phyloP scores from a whole-genome alignment of 2,329 filamentous ascomycete species.

The Pseudogymnoascus sp. region DNA sequence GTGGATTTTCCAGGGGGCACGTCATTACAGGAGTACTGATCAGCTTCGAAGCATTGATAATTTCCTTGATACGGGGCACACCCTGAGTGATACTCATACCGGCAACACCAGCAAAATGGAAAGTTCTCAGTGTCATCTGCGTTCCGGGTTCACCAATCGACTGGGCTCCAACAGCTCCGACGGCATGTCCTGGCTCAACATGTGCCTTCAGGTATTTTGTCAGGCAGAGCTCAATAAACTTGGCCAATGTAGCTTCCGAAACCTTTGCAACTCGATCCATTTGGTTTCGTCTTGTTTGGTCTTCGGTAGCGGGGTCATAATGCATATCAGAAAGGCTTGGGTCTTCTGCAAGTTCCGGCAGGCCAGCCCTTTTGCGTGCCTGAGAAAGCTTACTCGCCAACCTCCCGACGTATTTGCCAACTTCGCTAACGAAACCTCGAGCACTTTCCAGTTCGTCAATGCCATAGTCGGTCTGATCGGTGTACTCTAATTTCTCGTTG shows the following conservation, averaged over 20 bases:
- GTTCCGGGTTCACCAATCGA: slow-evolving; percentile 97
- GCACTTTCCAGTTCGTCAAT: slow-evolving; percentile 77
- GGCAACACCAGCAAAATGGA: slow-evolving; percentile 99
- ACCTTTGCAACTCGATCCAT: slow-evolving; percentile 74
- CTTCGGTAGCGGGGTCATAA: slow-evolving; percentile 27
- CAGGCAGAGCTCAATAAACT: slow-evolving; percentile 75
- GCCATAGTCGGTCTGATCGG: slow-evolving; percentile 58
- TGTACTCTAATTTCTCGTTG: slow-evolving; percentile 56
- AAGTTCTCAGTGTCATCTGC: slow-evolving; percentile 98
- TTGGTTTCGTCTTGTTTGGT: slow-evolving; percentile 26
- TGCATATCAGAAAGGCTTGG: slow-evolving; percentile 24
- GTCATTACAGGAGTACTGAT: slow-evolving; percentile 94
- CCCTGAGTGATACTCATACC: slow-evolving; percentile 99
- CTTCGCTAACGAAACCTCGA: slow-evolving; percentile 70
- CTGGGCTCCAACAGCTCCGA: slow-evolving; percentile 92
- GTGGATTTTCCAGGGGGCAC: slow-evolving; percentile 72
- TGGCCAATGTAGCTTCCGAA: slow-evolving; percentile 61
- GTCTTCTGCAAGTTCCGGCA: slow-evolving; percentile 37
- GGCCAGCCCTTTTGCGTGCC: slow-evolving; percentile 43
- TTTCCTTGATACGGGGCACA: slow-evolving; percentile 99
- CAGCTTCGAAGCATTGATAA: slow-evolving; percentile 92
- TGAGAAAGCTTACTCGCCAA: slow-evolving; percentile 53
- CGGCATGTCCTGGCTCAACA: slow-evolving; percentile 89
- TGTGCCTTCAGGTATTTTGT: slow-evolving; percentile 86
- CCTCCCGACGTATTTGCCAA: slow-evolving; percentile 64